A percentile compares a stretch with the other conserved stretches of the same genome.
These are phyloP conservation scores for Zymoseptoria ardabiliae DNA, from an alignment of 2,329 filamentous ascomycete species.

Conservation along the genomic window DNA sequence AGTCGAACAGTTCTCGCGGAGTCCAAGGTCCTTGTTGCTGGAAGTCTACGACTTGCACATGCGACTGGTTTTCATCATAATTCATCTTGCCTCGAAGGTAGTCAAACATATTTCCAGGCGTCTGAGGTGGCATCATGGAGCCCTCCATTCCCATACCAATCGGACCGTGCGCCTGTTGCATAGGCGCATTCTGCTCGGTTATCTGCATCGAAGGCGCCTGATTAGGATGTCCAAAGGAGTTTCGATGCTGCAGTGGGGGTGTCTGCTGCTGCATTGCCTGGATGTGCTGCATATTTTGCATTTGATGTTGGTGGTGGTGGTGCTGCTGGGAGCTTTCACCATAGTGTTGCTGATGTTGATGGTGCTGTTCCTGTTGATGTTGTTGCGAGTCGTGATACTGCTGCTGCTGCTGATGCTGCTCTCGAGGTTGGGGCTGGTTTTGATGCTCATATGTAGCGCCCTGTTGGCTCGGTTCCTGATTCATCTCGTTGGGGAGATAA, in stretches of 20 bases:
- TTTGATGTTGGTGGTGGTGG: slow-evolving; percentile 2
- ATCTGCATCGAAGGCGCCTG: slow-evolving; percentile 20
- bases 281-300: slow-evolving; percentile 10
- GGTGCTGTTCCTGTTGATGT: background rate
- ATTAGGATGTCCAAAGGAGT: slow-evolving; percentile 9
- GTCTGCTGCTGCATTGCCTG: slow-evolving; percentile 21
- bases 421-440: slow-evolving; percentile 1
- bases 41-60: slow-evolving; percentile 25
- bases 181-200: slow-evolving; percentile 12
- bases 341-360: slow-evolving; percentile 17
- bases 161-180: slow-evolving; percentile 9
- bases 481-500: slow-evolving; percentile 17
- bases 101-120: slow-evolving; percentile 26
- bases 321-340: slow-evolving; percentile 6
- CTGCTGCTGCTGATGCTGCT: slow-evolving; percentile 18
- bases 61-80: slow-evolving; percentile 14
- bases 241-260: slow-evolving; percentile 18
- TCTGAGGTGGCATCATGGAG: slow-evolving; percentile 25
- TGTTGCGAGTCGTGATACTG: slow-evolving; percentile 9
- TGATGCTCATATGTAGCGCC: slow-evolving; percentile 1
- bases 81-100: slow-evolving; percentile 30
- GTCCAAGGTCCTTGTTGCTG: slow-evolving; percentile 33
- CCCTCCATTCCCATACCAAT: slow-evolving; percentile 21
- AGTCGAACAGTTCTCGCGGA: slow-evolving; percentile 39
- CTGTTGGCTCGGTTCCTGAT: slow-evolving; percentile 14